A percentile compares a stretch with the other conserved stretches of the same genome.
Evolutionary conservation across 441 rosid species (phyloP).

Genomic region (Pelargonium cotyledonis): DNA sequence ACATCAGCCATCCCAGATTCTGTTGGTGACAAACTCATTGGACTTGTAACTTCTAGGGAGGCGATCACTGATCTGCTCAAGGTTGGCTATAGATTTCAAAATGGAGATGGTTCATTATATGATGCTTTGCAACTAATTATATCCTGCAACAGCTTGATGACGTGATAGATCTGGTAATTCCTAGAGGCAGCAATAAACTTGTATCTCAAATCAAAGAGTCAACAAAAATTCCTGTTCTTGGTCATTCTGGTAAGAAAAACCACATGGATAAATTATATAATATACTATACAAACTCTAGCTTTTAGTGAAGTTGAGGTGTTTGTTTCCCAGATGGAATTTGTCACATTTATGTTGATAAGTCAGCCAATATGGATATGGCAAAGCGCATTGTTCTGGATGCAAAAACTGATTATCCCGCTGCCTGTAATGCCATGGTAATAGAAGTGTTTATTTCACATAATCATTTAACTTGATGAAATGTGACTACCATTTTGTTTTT

Average conservation of each 20-base stretch:
- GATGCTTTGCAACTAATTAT: constrained; percentile 11
- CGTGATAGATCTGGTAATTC: constrained; percentile 95
- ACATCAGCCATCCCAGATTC: constrained; percentile 31
- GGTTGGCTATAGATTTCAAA: constrained; percentile 17
- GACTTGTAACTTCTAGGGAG: constrained; percentile 37
- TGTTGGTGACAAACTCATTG: constrained; percentile 32
- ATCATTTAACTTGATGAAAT: neutral
- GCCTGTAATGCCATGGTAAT: constrained; percentile 97
- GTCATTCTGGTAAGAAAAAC: constrained; percentile 74
- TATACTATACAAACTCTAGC: neutral
- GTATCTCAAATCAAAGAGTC: constrained; percentile 85
- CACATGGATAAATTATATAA: neutral
- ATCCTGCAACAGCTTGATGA: constrained; percentile 74
- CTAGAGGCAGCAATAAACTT: constrained; percentile 96
- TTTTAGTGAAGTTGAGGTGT: neutral
- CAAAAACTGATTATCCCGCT: constrained; percentile 92
- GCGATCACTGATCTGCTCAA: constrained; percentile 38
- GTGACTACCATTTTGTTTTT: neutral
- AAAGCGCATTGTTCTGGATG: constrained; percentile 71
- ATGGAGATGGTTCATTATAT: constrained; percentile 6
- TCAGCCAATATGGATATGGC: constrained; percentile 79
- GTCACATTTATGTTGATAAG: constrained; percentile 90
- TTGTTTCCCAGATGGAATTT: constrained; percentile 77
- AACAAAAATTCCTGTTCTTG: constrained; percentile 93
- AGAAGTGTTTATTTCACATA: neutral